Evolutionary conservation across 2,329 filamentous ascomycete species (phyloP).

Genomic region (Pleomassaria siparia): DNA sequence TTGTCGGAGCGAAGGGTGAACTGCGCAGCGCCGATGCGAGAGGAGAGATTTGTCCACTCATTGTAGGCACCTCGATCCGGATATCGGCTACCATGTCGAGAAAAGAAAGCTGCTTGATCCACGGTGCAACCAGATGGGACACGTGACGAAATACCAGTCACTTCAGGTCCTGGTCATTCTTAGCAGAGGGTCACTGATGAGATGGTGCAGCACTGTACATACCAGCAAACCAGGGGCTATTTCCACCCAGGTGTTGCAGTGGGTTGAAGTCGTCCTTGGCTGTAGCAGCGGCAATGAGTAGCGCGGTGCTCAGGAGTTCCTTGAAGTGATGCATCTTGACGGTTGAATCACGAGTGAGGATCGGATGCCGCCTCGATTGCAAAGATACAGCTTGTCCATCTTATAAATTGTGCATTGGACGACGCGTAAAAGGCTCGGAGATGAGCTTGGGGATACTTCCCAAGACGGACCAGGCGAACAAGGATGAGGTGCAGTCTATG

Average conservation of each 20-base stretch:
- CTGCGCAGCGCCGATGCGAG: slow-evolving; percentile 53
- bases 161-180: slow-evolving; percentile 53
- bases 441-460: slow-evolving; percentile 13
- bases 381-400: slow-evolving; percentile 1
- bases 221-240: slow-evolving; percentile 44
- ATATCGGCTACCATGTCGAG: slow-evolving; percentile 64
- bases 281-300: slow-evolving; percentile 12
- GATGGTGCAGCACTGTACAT: neutral
- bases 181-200: neutral
- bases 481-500: slow-evolving; percentile 6
- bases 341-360: neutral
- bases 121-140: slow-evolving; percentile 60
- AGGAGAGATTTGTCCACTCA: slow-evolving; percentile 51
- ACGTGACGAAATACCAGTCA: slow-evolving; percentile 56
- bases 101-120: slow-evolving; percentile 62
- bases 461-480: slow-evolving; percentile 2
- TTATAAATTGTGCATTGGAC: slow-evolving; percentile 2
- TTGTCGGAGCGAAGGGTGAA: slow-evolving; percentile 55
- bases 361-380: neutral
- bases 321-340: slow-evolving; percentile 20
- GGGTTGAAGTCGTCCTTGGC: slow-evolving; percentile 31
- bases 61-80: slow-evolving; percentile 63
- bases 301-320: slow-evolving; percentile 18
- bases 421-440: slow-evolving; percentile 6
- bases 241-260: slow-evolving; percentile 42